These are phyloP conservation scores for Leptoxyphium fumago DNA, from an alignment of 2,329 filamentous ascomycete genomes.

Conservation along the genomic window DNA sequence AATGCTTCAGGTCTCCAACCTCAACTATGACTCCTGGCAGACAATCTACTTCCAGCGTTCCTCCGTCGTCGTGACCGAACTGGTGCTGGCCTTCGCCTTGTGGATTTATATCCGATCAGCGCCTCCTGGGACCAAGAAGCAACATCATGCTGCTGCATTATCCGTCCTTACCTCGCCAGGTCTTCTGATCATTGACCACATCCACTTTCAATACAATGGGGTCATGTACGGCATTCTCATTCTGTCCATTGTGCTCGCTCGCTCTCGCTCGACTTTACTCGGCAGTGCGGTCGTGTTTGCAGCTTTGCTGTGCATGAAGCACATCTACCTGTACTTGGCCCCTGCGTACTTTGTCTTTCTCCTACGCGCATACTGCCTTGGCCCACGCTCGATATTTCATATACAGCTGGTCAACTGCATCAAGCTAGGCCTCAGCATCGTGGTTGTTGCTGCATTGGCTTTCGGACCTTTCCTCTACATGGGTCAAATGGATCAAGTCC, in stretches of 20 bases:
- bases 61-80: conserved; percentile 75
- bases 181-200: conserved; percentile 91
- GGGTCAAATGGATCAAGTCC: conserved; percentile 70
- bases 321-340: conserved; percentile 93
- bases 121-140: conserved; percentile 48
- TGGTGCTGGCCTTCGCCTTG: conserved; percentile 71
- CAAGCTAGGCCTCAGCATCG: conserved; percentile 65
- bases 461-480: conserved; percentile 79
- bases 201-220: conserved; percentile 98
- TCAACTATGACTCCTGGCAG: conserved; percentile 82
- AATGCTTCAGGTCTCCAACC: conserved; percentile 68
- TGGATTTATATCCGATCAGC: conserved; percentile 63
- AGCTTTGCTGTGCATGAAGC: conserved; percentile 78
- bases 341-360: conserved; percentile 93
- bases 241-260: conserved; percentile 69
- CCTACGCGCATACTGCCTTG: conserved; percentile 77
- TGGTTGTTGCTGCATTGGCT: conserved; percentile 57
- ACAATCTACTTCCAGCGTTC: conserved; percentile 84
- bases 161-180: conserved; percentile 86
- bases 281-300: conserved; percentile 69
- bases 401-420: conserved; percentile 65
- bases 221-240: conserved; percentile 87
- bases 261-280: conserved; percentile 59
- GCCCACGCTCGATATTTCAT: conserved; percentile 57
- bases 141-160: conserved; percentile 72